Conservation (phyloP, 1,284 basidiomycete species). For the Hemileia vastatrix region DNA sequence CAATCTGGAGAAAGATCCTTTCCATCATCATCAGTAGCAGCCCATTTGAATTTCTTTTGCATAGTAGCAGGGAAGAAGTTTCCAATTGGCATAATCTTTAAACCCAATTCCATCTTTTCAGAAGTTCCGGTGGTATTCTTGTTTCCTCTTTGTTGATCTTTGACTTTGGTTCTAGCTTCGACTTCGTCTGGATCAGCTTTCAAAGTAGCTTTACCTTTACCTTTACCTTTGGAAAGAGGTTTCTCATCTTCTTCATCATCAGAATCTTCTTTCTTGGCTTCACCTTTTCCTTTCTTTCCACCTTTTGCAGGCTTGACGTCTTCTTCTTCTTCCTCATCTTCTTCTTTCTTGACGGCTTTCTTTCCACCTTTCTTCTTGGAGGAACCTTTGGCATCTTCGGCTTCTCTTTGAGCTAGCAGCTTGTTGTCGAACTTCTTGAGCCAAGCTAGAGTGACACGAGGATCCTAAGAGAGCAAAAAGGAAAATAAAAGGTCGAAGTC, state of each 20-base stretch:
- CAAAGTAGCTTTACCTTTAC: neutral
- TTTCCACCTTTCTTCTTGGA: constrained; percentile 24
- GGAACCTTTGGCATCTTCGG: constrained; percentile 24
- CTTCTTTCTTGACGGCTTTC: constrained; percentile 26
- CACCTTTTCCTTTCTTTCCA: no score
- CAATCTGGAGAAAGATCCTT: constrained; percentile 31
- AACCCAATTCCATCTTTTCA: constrained; percentile 40
- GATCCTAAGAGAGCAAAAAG: constrained; percentile 25
- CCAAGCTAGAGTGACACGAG: constrained; percentile 42
- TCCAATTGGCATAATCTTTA: constrained; percentile 37
- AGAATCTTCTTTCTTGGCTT: neutral
- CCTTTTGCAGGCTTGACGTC: no score
- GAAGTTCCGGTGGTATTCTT: constrained; percentile 27
- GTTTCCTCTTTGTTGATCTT: neutral
- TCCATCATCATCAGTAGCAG: constrained; percentile 32
- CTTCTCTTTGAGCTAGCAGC: constrained; percentile 25
- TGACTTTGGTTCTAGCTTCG: neutral
- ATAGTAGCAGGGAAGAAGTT: constrained; percentile 41
- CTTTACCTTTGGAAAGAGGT: constrained; percentile 1
- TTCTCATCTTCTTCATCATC: constrained; percentile 21
- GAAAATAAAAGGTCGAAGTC: neutral
- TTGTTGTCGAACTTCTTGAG: constrained; percentile 41
- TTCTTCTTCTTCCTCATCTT: no score
- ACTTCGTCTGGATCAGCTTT: neutral
- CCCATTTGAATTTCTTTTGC: constrained; percentile 44